These are phyloP conservation scores for Mycena leptocephala DNA, from an alignment of 768 basidiomycete species.

Conservation along the genomic window DNA sequence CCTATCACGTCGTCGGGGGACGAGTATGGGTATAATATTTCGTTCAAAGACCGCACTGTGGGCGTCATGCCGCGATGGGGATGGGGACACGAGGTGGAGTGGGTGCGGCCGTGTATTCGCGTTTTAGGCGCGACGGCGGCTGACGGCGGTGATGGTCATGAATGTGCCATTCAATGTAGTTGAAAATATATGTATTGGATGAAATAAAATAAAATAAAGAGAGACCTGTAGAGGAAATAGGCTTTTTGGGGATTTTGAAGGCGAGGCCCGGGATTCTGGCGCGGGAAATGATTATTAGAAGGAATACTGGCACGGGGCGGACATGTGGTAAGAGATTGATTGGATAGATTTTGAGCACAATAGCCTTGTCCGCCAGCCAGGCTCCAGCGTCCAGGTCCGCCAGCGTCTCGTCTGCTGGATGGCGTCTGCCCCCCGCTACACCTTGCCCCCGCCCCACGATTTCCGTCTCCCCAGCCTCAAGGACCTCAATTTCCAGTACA, in stretches of 20 bases:
- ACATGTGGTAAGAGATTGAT: slow-evolving; percentile 3
- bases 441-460: slow-evolving; percentile 57
- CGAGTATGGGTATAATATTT: too few relatives aligned
- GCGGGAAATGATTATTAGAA: not conserved
- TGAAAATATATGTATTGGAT: too few relatives aligned
- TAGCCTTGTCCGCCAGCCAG: not conserved
- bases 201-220: not conserved
- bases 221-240: not conserved
- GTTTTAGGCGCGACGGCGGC: too few relatives aligned
- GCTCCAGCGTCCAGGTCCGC: too few relatives aligned
- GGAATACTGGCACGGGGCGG: too few relatives aligned
- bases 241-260: slow-evolving; percentile 14
- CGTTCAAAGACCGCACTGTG: too few relatives aligned
- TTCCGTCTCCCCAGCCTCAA: slow-evolving; percentile 81
- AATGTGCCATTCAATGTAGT: too few relatives aligned
- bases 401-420: slow-evolving; percentile 18
- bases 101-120: too few relatives aligned
- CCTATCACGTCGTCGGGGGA: too few relatives aligned
- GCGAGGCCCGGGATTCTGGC: not conserved
- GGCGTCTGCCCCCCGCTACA: slow-evolving; percentile 35
- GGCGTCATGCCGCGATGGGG: too few relatives aligned
- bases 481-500: slow-evolving; percentile 77
- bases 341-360: slow-evolving; percentile 23
- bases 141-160: not conserved
- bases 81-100: too few relatives aligned